Evolutionary conservation across 371 early-diverging fungal species (phyloP).

Genomic region (Apophysomyces elegans): DNA sequence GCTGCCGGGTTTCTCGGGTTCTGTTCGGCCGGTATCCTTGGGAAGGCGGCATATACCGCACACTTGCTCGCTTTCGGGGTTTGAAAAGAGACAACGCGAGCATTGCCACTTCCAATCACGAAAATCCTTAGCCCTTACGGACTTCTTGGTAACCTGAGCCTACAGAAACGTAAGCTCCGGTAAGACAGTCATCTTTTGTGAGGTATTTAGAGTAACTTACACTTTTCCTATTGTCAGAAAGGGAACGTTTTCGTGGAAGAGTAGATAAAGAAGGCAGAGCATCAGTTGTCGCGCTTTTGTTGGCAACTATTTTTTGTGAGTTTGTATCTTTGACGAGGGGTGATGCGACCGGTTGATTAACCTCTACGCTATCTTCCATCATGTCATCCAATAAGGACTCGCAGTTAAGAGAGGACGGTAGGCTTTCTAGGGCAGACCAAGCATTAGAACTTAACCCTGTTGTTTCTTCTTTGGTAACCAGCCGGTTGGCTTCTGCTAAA

Average conservation of each 20-base stretch:
- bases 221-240: neutral
- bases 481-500: neutral
- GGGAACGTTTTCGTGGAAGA: neutral
- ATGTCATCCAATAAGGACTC: conserved; percentile 5
- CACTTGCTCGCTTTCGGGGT: conserved; percentile 12
- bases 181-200: neutral
- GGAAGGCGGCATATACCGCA: conserved; percentile 23
- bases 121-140: neutral
- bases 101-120: conserved; percentile 19
- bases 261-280: neutral
- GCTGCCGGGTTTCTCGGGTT: neutral
- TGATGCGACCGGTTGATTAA: neutral
- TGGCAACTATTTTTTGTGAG: neutral
- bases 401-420: neutral
- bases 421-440: neutral
- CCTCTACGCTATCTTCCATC: neutral
- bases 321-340: neutral
- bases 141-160: neutral
- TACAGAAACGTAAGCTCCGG: neutral
- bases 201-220: neutral
- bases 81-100: conserved; percentile 16
- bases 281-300: neutral
- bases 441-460: neutral
- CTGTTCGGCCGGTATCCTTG: neutral
- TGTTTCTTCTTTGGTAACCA: neutral